A percentile compares a stretch with the other conserved stretches of the same genome.
phyloP scores from a whole-genome alignment of 371 early-diverging fungal genomes.

The Phascolomyces articulosus region DNA sequence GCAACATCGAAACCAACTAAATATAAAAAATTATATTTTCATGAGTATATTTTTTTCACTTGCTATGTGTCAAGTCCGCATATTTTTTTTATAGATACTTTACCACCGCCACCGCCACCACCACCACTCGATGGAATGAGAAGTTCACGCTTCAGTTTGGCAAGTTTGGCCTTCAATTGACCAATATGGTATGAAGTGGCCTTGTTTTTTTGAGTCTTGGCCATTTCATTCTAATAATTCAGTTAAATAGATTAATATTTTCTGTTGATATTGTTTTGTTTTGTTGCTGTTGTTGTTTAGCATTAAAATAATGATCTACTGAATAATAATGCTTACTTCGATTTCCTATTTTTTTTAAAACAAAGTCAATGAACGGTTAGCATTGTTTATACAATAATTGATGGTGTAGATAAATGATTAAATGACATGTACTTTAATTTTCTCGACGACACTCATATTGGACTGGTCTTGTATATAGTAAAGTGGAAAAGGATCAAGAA shows the following conservation, averaged over 20 bases:
- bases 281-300: background rate
- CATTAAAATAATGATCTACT: background rate
- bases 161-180: slow-evolving; percentile 98
- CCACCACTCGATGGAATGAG: slow-evolving; percentile 84
- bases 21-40: background rate
- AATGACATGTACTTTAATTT: slow-evolving; percentile 4
- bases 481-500: background rate
- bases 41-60: too few species aligned
- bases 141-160: slow-evolving; percentile 94
- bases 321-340: background rate
- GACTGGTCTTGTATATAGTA: background rate
- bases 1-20: slow-evolving; percentile 95
- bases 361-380: background rate
- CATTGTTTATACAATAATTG: background rate
- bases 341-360: slow-evolving; percentile 7
- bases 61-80: too few species aligned
- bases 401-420: too few species aligned
- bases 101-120: slow-evolving; percentile 73
- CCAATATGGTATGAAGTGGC: slow-evolving; percentile 99
- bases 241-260: background rate
- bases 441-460: slow-evolving; percentile 14
- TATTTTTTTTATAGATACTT: too few species aligned
- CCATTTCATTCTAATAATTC: slow-evolving; percentile 59
- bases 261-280: background rate
- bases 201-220: slow-evolving; percentile 80